Base-by-base conservation (phyloP, 2,329 filamentous ascomycete genomes). In the Neobulgaria alba region DNA sequence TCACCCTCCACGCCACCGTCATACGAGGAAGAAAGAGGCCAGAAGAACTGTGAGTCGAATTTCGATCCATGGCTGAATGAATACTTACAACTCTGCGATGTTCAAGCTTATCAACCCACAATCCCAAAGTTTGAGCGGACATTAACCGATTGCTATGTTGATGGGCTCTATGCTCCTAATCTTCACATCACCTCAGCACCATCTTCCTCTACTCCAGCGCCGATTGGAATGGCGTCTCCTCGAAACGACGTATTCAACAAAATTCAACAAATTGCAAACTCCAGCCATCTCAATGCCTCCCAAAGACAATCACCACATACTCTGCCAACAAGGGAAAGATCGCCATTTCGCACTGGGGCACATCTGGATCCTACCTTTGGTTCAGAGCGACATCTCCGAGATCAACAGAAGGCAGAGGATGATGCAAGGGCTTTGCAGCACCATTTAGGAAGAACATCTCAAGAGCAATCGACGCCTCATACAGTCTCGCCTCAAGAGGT, bases 401-500 rank as follows among this genome's bases (percentile, higher is more conserved):
- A 82, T 57, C 72, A 77, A 49, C 67, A 67, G 42, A 79, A 79
- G 55, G 70, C 72, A 4, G 71, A 77, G 53, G 73, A 75, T 31
- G 78, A 80, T 43, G 72, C 71, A 48, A 60, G 42, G 56, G 64
- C 48, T 53, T 57, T 51, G 50, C 64, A 19, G 62, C 53, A 57
- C 30, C 61, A 65, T 26, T 52, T 71, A 33, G 65, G 68, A 1
- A 52, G 51, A 33, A 43, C 47, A 18, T 57, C 57, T 17, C 56
- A 51, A 61, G 49, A 51, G 21, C 49, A 69, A 4, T 72, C 71
- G 0, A 72, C 82, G n/a, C 72, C 77, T 1, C 85, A 86, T 62
- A 95, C 90, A 0, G 95, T 98, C 34, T 96, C 90, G 1, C 92
- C 90, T 17, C 93, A 94, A 64, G 90, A 96, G 56, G 85, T 89